Percentiles rank a stretch among this genome's conserved stretches.
These are phyloP conservation scores for Lipomyces mesembrius DNA, from an alignment of 805 yeast species.

Conservation along the genomic window DNA sequence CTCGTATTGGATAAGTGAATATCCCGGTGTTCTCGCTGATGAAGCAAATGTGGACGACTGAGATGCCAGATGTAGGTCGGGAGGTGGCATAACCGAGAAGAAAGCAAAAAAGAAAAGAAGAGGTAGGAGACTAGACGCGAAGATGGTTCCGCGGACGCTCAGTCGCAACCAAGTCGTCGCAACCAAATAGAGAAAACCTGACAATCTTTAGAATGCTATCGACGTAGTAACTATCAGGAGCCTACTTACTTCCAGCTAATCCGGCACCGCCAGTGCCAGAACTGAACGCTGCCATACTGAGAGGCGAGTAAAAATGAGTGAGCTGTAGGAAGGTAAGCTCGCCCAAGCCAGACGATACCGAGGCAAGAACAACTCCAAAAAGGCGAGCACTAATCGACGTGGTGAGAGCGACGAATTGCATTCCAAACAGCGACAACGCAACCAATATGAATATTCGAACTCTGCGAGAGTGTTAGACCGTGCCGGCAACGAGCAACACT, in stretches of 20 bases:
- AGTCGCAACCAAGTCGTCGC: constrained; percentile 71
- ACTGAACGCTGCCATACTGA: constrained; percentile 74
- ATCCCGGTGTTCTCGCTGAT: constrained; percentile 7
- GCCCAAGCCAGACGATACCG: constrained; percentile 85
- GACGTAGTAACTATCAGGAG: constrained; percentile 8
- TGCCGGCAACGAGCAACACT: not conserved
- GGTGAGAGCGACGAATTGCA: constrained; percentile 65
- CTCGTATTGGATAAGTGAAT: constrained; percentile 17
- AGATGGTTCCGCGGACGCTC: constrained; percentile 58
- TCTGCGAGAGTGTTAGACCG: constrained; percentile 13
- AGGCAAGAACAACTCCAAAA: constrained; percentile 77
- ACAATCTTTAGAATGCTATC: not conserved
- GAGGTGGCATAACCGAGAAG: constrained; percentile 43
- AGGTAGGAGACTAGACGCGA: constrained; percentile 56
- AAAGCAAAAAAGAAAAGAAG: constrained; percentile 43
- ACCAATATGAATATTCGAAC: constrained; percentile 61
- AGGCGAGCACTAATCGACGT: constrained; percentile 51
- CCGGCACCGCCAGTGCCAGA: constrained; percentile 98
- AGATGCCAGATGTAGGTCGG: constrained; percentile 30
- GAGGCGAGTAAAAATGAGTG: constrained; percentile 71
- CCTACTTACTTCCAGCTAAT: constrained; percentile 63
- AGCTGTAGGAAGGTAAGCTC: constrained; percentile 86
- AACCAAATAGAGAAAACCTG: constrained; percentile 60
- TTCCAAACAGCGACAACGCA: constrained; percentile 67
- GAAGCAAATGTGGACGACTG: constrained; percentile 26